Conservation (phyloP, 202 grass and related monocot species). For the Alloteropsis angusta region DNA sequence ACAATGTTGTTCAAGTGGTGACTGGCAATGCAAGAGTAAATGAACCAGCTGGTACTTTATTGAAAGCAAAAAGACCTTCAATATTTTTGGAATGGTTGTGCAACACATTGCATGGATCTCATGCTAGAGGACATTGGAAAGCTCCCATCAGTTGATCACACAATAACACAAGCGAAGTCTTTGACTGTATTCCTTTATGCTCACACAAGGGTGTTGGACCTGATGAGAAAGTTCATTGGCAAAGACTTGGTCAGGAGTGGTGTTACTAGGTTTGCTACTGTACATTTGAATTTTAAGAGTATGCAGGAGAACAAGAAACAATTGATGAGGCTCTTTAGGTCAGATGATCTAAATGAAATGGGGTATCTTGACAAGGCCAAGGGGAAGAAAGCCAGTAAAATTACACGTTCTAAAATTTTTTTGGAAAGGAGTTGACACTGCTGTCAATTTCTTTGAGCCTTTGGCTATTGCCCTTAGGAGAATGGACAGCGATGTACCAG, state of each 20-base stretch:
- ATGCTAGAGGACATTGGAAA: not conserved
- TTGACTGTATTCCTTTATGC: not conserved
- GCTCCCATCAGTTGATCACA: not conserved
- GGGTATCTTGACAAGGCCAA: not conserved
- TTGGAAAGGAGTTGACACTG: not conserved
- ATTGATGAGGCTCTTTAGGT: not conserved
- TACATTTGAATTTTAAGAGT: conserved; percentile 2
- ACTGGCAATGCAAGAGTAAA: not conserved
- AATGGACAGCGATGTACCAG: not conserved
- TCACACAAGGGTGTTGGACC: not conserved
- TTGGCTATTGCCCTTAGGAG: not conserved
- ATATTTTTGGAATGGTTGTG: not conserved
- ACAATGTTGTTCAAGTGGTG: not conserved
- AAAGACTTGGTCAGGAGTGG: not conserved
- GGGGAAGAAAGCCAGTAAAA: not conserved
- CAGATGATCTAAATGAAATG: not conserved
- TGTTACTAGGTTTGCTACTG: conserved; percentile 5
- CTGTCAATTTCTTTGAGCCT: not conserved
- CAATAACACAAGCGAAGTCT: not conserved
- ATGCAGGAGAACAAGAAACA: not conserved
- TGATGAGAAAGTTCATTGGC: not conserved
- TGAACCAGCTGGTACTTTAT: not conserved
- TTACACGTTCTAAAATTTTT: not conserved
- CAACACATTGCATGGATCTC: not conserved
- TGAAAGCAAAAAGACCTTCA: not conserved